phyloP scores from a whole-genome alignment of 352 stramenopile genomes.

The Pythium phragmiticola region DNA sequence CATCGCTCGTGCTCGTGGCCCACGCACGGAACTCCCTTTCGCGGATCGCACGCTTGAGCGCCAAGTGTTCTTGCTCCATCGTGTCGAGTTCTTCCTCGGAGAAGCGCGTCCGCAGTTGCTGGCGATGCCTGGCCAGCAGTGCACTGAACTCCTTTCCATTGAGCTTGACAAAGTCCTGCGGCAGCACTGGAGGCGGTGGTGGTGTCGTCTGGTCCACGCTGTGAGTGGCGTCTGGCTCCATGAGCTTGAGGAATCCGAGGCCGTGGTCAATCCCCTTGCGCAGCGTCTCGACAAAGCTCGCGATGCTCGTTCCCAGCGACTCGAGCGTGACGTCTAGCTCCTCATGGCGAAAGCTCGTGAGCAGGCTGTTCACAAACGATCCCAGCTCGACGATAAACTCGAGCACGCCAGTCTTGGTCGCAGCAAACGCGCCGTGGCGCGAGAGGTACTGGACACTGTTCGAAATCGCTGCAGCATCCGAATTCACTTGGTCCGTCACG shows the following conservation, averaged over 20 bases:
- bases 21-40: slow-evolving; percentile 29
- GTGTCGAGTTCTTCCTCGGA: slow-evolving; percentile 37
- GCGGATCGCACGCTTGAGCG: slow-evolving; percentile 28
- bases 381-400: slow-evolving; percentile 48
- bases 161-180: slow-evolving; percentile 48
- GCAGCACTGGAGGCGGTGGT: slow-evolving; percentile 40
- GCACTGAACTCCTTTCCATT: slow-evolving; percentile 47
- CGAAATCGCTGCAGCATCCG: not conserved
- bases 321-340: slow-evolving; percentile 33
- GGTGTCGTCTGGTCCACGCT: not conserved
- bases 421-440: not conserved
- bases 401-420: slow-evolving; percentile 28
- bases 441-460: slow-evolving; percentile 11
- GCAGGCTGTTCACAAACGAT: slow-evolving; percentile 37
- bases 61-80: slow-evolving; percentile 39
- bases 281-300: slow-evolving; percentile 38
- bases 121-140: slow-evolving; percentile 36
- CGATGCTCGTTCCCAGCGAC: slow-evolving; percentile 33
- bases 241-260: not conserved
- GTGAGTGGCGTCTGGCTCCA: not conserved
- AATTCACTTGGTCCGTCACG: slow-evolving; percentile 18
- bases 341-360: slow-evolving; percentile 21
- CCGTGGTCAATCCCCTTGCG: slow-evolving; percentile 12
- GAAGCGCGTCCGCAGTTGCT: slow-evolving; percentile 20
- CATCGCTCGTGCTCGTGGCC: not conserved